Percentiles rank a stretch among this genome's conserved stretches.
These are phyloP conservation scores for Lavandula angustifolia DNA, from an alignment of 257 asterid genomes.

Conservation along the genomic window DNA sequence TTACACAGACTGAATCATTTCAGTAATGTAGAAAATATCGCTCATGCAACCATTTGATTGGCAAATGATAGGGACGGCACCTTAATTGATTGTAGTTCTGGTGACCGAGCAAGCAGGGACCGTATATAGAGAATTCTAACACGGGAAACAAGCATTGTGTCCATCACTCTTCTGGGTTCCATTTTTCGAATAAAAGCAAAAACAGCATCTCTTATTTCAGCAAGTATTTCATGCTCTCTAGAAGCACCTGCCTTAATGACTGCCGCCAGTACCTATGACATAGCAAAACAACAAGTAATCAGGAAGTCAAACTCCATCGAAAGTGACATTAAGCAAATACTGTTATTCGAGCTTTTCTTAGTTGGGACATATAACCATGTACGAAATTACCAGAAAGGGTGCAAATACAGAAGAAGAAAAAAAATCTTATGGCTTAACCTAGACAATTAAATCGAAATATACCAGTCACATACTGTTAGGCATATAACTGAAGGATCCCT, in stretches of 20 bases:
- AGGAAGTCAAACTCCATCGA: conserved; percentile 31
- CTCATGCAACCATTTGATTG: conserved; percentile 21
- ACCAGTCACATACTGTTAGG: no score
- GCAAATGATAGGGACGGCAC: conserved; percentile 41
- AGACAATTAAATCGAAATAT: no score
- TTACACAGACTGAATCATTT: conserved; percentile 20
- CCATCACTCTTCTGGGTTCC: conserved; percentile 99
- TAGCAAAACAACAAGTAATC: conserved; percentile 33
- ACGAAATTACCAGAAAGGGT: no score
- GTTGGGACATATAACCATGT: no score
- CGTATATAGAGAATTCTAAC: conserved; percentile 97
- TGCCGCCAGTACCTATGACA: conserved; percentile 91
- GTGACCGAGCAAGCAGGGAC: conserved; percentile 95
- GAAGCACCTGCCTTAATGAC: conserved; percentile 99
- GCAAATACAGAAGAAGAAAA: no score
- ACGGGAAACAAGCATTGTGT: conserved; percentile 98
- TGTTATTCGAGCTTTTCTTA: not conserved
- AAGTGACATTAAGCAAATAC: no score
- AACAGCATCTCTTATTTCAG: conserved; percentile 97
- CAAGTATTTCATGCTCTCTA: conserved; percentile 98
- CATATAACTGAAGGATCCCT: no score
- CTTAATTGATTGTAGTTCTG: conserved; percentile 98
- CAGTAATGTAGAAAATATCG: conserved; percentile 17
- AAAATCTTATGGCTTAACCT: no score
- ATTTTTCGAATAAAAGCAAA: conserved; percentile 92